A percentile compares a stretch with the other conserved stretches of the same genome.
phyloP scores from a whole-genome alignment of 495 filamentous ascomycete species.

The Echria macrotheca region DNA sequence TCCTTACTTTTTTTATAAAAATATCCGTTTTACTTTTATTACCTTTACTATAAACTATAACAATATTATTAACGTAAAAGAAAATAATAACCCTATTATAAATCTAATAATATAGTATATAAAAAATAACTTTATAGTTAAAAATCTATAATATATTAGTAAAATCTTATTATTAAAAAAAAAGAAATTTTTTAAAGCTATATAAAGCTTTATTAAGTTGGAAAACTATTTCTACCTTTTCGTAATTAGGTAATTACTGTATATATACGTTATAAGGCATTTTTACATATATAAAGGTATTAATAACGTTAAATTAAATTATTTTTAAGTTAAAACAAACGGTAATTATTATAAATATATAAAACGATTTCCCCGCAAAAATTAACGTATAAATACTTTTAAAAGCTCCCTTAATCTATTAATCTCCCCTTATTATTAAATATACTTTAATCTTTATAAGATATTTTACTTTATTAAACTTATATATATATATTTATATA shows the following conservation, averaged over 20 bases:
- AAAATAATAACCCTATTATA: neutral
- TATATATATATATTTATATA: conserved; percentile 1
- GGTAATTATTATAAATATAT: neutral
- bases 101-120: neutral
- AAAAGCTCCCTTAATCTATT: neutral
- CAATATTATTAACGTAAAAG: conserved; percentile 4
- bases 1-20: neutral
- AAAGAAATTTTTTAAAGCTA: neutral
- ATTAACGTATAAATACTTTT: neutral
- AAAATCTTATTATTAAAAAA: neutral
- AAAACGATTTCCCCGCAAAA: neutral
- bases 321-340: neutral
- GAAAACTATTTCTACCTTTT: neutral
- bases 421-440: neutral
- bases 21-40: neutral
- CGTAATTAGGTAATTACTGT: neutral
- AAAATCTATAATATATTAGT: no score
- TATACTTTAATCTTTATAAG: neutral
- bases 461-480: neutral
- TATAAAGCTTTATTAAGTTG: conserved; percentile 1
- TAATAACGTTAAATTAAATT: neutral
- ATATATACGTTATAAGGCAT: neutral
- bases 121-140: neutral
- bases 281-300: neutral
- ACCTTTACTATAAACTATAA: neutral